Evolutionary conservation across 2,329 filamentous ascomycete genomes (phyloP).

Genomic region (Colletotrichum orbiculare): DNA sequence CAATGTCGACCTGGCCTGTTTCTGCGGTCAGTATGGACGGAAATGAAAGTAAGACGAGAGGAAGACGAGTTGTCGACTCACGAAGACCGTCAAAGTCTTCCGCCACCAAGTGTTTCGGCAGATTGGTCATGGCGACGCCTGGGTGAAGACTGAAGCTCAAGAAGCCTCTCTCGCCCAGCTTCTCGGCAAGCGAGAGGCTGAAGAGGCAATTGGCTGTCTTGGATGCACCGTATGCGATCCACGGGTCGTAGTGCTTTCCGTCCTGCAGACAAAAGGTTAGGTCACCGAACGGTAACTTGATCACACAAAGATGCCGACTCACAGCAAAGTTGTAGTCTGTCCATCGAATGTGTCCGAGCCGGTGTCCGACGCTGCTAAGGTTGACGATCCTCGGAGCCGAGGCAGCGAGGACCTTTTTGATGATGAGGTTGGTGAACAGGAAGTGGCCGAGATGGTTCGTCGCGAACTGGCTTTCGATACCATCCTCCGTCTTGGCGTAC

Average conservation of each 20-base stretch:
- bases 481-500: conserved; percentile 47
- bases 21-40: not conserved
- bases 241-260: conserved; percentile 39
- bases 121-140: conserved; percentile 42
- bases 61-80: not conserved
- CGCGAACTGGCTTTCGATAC: conserved; percentile 51
- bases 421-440: conserved; percentile 52
- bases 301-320: not conserved
- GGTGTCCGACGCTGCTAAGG: conserved; percentile 57
- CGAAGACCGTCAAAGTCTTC: conserved; percentile 10
- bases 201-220: conserved; percentile 47
- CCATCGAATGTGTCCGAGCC: conserved; percentile 53
- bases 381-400: conserved; percentile 52
- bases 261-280: conserved; percentile 1
- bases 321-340: conserved; percentile 57
- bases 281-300: no score
- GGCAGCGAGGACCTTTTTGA: conserved; percentile 44
- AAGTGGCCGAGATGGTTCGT: conserved; percentile 54
- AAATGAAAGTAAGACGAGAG: no score
- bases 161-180: conserved; percentile 43
- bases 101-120: conserved; percentile 34
- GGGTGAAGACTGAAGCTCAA: conserved; percentile 49
- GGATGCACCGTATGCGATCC: conserved; percentile 43
- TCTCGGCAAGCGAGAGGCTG: conserved; percentile 45
- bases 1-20: not conserved